Conservation (phyloP, 345 rosid genomes). For the Moricandia moricandioides region DNA sequence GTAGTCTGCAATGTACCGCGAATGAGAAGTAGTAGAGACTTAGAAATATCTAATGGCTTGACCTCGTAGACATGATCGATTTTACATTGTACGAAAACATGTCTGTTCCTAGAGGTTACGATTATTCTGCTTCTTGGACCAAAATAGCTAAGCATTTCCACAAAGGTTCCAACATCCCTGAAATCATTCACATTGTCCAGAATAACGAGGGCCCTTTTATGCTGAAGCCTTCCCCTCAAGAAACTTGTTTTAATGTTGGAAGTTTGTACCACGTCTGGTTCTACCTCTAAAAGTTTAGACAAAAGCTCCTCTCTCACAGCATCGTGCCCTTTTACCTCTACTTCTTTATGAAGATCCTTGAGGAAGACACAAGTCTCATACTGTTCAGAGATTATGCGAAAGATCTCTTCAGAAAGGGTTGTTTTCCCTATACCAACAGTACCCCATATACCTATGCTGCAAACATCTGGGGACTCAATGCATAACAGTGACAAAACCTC, state of each 20-base stretch:
- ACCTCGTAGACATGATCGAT: constrained; percentile 22
- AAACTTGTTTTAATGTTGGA: constrained; percentile 1
- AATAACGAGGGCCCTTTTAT: constrained; percentile 23
- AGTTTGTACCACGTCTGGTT: not conserved
- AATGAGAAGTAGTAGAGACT: not conserved
- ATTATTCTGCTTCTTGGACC: constrained; percentile 34
- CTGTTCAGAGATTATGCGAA: constrained; percentile 27
- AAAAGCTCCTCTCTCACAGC: constrained; percentile 17
- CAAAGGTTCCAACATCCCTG: constrained; percentile 15
- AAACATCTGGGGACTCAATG: constrained; percentile 16
- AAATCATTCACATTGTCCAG: constrained; percentile 32
- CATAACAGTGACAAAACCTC: constrained; percentile 23
- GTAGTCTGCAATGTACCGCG: not conserved
- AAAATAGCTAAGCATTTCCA: constrained; percentile 12
- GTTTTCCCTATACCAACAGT: constrained; percentile 55
- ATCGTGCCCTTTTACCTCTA: not conserved
- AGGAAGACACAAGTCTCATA: constrained; percentile 45
- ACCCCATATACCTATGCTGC: constrained; percentile 44
- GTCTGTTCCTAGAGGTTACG: constrained; percentile 29
- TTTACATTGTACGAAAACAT: constrained; percentile 11
- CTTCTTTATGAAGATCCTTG: constrained; percentile 32
- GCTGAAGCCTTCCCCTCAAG: constrained; percentile 17
- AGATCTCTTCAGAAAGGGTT: constrained; percentile 41
- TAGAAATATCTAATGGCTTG: constrained; percentile 20
- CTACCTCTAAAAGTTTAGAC: not conserved